A percentile compares a stretch with the other conserved stretches of the same genome.
These are phyloP conservation scores for Aureobasidium leucospermi DNA, from an alignment of 2,329 filamentous ascomycete species.

Conservation along the genomic window DNA sequence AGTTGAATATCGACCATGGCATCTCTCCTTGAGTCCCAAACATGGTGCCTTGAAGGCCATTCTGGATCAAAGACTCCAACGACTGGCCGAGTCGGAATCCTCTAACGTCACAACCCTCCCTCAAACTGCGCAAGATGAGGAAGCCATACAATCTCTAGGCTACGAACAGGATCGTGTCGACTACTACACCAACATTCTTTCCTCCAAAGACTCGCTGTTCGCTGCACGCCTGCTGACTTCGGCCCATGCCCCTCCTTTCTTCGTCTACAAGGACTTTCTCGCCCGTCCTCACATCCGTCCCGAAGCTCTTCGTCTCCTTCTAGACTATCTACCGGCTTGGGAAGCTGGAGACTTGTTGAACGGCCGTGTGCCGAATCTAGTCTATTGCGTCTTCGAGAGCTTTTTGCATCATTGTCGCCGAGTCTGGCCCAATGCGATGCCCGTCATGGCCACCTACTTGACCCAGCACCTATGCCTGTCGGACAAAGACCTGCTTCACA, in stretches of 20 bases:
- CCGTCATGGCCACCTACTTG: constrained; percentile 15
- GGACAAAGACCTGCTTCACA: background rate
- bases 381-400: constrained; percentile 37
- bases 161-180: constrained; percentile 20
- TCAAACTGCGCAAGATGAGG: background rate
- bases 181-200: constrained; percentile 21
- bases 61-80: background rate
- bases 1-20: background rate
- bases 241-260: constrained; percentile 19
- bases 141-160: constrained; percentile 16
- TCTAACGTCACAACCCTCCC: background rate
- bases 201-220: constrained; percentile 16
- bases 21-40: background rate
- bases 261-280: constrained; percentile 42
- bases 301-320: constrained; percentile 35
- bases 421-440: constrained; percentile 41
- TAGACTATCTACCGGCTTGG: constrained; percentile 23
- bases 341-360: background rate
- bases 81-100: background rate
- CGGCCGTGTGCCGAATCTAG: background rate
- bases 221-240: constrained; percentile 19
- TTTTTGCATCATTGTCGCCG: constrained; percentile 45
- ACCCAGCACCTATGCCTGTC: background rate
- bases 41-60: background rate
- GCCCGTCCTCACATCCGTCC: constrained; percentile 35